phyloP scores from a whole-genome alignment of 805 yeast genomes.

The Metschnikowia baotianmanensis region DNA sequence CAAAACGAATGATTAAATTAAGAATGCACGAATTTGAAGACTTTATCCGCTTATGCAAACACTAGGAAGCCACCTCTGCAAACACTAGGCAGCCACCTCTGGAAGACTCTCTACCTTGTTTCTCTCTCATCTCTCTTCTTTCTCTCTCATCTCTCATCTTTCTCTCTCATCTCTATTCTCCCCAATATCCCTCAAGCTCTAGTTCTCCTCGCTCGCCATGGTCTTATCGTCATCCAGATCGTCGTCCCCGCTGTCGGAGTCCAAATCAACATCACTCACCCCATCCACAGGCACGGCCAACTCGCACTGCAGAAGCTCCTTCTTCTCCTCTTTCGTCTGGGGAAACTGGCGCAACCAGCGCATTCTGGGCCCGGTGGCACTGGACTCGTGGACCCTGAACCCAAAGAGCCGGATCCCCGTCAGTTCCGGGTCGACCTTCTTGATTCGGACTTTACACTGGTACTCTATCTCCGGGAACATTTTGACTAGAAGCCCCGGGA shows the following conservation, averaged over 20 bases:
- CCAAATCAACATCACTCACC: slow-evolving; percentile 26
- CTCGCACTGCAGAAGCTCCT: slow-evolving; percentile 65
- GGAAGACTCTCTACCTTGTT: no score
- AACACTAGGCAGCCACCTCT: no score
- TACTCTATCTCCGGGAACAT: slow-evolving; percentile 88
- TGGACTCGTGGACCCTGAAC: slow-evolving; percentile 70
- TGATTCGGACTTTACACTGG: slow-evolving; percentile 58
- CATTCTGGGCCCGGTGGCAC: slow-evolving; percentile 91
- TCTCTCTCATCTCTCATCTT: no score
- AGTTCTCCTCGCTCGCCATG: slow-evolving; percentile 39
- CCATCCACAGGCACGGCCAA: slow-evolving; percentile 46
- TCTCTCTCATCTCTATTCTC: no score
- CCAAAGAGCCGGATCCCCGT: slow-evolving; percentile 84
- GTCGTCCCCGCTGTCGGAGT: slow-evolving; percentile 23
- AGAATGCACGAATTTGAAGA: no score
- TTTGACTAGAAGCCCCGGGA: slow-evolving; percentile 88
- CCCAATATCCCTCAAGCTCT: neutral
- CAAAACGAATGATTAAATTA: no score
- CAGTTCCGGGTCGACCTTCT: slow-evolving; percentile 47
- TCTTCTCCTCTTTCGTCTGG: slow-evolving; percentile 53
- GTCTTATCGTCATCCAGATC: slow-evolving; percentile 40
- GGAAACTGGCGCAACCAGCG: slow-evolving; percentile 88
- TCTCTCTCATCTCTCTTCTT: no score
- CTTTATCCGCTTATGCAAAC: no score
- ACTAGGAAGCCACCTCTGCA: no score